These are phyloP conservation scores for Verticillium albo-atrum DNA, from an alignment of 2,329 filamentous ascomycete genomes.

Conservation along the genomic window DNA sequence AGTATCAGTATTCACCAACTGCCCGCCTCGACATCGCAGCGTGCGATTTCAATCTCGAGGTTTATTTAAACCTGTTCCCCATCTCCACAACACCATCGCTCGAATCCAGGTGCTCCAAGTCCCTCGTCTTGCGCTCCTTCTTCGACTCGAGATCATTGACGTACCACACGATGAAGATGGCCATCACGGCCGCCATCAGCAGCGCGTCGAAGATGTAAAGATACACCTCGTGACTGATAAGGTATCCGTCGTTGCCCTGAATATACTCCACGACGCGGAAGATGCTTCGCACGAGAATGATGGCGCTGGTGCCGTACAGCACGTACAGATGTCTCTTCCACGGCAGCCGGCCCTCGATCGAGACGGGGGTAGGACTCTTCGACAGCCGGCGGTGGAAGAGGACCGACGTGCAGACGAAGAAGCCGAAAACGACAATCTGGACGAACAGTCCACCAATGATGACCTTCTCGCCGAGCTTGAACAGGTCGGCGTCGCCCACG, in stretches of 20 bases:
- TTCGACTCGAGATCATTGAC: background rate
- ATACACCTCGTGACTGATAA: conserved; percentile 39
- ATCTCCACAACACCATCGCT: background rate
- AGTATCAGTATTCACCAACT: background rate
- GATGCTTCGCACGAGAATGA: conserved; percentile 43
- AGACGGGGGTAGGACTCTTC: conserved; percentile 16
- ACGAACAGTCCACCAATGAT: conserved; percentile 53
- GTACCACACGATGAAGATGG: conserved; percentile 7
- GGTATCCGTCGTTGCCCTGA: conserved; percentile 34
- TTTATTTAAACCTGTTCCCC: background rate
- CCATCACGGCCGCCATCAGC: conserved; percentile 21
- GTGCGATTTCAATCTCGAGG: too few species aligned
- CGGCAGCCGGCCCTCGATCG: conserved; percentile 35
- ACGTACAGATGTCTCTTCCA: conserved; percentile 20
- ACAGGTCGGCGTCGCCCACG: conserved; percentile 21
- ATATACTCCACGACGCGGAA: conserved; percentile 45
- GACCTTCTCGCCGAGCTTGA: conserved; percentile 40
- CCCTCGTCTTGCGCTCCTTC: background rate
- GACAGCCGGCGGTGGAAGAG: conserved; percentile 43
- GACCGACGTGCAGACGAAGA: conserved; percentile 46
- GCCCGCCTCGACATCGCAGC: background rate
- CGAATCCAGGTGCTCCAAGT: background rate
- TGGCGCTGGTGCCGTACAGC: conserved; percentile 35
- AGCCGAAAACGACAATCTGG: conserved; percentile 53
- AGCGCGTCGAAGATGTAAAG: conserved; percentile 30